Evolutionary conservation across 2,329 filamentous ascomycete species (phyloP), one percentile per base, ranked within the genome.

Genomic region (Diaporthe longicolla): DNA sequence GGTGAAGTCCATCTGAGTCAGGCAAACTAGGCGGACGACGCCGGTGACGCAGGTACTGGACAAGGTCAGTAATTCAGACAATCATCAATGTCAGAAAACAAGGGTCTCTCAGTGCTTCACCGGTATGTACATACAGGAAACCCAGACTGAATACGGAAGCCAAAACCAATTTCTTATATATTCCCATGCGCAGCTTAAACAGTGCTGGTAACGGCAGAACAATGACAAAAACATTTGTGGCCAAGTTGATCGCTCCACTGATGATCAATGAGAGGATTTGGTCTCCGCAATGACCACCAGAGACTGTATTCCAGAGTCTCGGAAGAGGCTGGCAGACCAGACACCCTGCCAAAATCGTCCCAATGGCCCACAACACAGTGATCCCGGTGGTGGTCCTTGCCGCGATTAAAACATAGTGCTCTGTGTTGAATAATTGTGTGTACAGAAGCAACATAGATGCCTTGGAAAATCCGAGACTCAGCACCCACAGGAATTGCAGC

Each of bases 211-310:
- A 45, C 21, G 72, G 68, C 10, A 74, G 40, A 19, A 70, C 3
- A 13, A 74, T 13, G 52, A 74, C 40, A 26, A 35, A 37, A n/a
- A 74, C 19, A 37, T 74, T 61, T 4, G 57, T 74, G 4, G 21
- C 26, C 40, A 74, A 24, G 29, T 74, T 74, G 50, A 71, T 55
- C n/a, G 55, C 15, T 19, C 66, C 72, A 48, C 21, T 74, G n/a
- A 57, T 26, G 3, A 54, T 52, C n/a, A 58, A 71, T 4, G 32
- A 71, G 4, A 24, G 17, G 21, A 52, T 40, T 32, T 59, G 54
- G 24, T 50, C 29, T 59, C 68, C 68, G 4, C 68, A 71, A 8
- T 35, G 40, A 2, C 54, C 54, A 32, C 29, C 19, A 4, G 26
- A 26, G n/a, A 50, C 40, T 3, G 43, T 35, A 4, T 58, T 40